These are phyloP conservation scores for Amyloporia xantha DNA, from an alignment of 768 basidiomycete genomes.

Conservation along the genomic window DNA sequence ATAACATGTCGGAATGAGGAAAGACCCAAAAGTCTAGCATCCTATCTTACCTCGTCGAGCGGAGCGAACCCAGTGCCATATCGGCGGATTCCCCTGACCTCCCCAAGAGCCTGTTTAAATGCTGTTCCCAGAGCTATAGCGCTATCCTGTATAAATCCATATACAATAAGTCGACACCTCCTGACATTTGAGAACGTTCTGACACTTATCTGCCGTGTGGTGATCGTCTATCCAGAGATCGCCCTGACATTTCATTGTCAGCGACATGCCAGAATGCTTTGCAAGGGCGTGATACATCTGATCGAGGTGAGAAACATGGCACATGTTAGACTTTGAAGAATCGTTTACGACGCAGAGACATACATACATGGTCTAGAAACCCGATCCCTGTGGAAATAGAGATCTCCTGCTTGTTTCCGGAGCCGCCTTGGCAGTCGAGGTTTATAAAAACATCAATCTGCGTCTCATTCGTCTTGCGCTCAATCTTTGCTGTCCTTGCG, in stretches of 20 bases:
- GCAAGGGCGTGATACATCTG: slow-evolving; percentile 98
- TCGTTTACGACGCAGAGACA: neutral
- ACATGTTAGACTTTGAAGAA: too few species aligned
- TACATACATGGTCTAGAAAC: slow-evolving; percentile 91
- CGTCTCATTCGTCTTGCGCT: slow-evolving; percentile 88
- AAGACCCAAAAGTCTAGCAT: too few species aligned
- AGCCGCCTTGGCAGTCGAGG: slow-evolving; percentile 72
- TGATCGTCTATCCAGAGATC: slow-evolving; percentile 99
- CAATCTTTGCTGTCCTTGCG: slow-evolving; percentile 58
- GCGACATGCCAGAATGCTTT: slow-evolving; percentile 92
- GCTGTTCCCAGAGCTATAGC: slow-evolving; percentile 84
- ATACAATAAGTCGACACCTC: too few species aligned
- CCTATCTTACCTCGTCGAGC: slow-evolving; percentile 89
- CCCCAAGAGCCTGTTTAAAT: slow-evolving; percentile 93
- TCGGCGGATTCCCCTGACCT: slow-evolving; percentile 87
- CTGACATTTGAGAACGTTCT: neutral
- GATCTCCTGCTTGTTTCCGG: slow-evolving; percentile 62
- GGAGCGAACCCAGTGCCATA: slow-evolving; percentile 98
- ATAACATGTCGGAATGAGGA: neutral
- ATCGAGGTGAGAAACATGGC: neutral
- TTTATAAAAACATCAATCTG: slow-evolving; percentile 75
- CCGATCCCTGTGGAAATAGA: slow-evolving; percentile 91
- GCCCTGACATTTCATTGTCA: slow-evolving; percentile 87
- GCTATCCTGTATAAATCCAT: slow-evolving; percentile 62
- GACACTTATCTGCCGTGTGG: slow-evolving; percentile 90